Base-by-base conservation (phyloP, 2,329 filamentous ascomycete genomes). In the Thelonectria olida region DNA sequence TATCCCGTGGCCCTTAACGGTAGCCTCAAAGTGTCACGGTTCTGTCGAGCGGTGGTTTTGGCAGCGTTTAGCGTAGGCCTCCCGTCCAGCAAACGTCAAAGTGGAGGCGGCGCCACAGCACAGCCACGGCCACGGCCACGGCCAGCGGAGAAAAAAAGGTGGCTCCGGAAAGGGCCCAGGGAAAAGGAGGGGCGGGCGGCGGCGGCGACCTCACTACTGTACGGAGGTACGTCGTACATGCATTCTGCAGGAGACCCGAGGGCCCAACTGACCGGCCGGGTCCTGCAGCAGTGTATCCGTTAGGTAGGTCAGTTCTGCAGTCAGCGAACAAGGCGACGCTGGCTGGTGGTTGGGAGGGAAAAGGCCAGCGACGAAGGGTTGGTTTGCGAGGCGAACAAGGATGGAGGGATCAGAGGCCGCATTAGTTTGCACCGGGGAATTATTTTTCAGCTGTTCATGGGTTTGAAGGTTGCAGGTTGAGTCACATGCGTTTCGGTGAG, bases 371-470 rank as follows among this genome's bases (percentile, higher is more conserved):
- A 15, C 31, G 31, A 34, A n/a, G 31, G 31, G 31, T 34, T 34
- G 31, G 31, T 34, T 34, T 34, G 31, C 31, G 15, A 34, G 13
- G 15, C 4, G 9, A 10, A 34, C 6, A 34, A 34, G 38, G 38
- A 19, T 9, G 45, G 53, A 25, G 47, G 63, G 58, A 63, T 66
- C 60, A 54, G 58, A 60, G 54, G 52, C 47, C 54, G 65, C 65
- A 68, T 63, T 71, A 62, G 67, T 51, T 55, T 58, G 54, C 36
- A 54, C 47, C 39, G 62, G 66, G 58, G 54, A 51, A 61, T 41
- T 45, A 3, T n/a, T 27, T 45, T 68, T 70, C 69, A 71, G 69
- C 69, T 71, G 62, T 63, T 62, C 69, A 72, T 71, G 68, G 67
- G 48, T 54, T 52, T 61, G 38, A 41, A 41, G 38, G 20, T 41